Evolutionary conservation across 345 rosid species (phyloP), one percentile per base, ranked within the genome.

Genomic region (Eucalyptus tenuipes): DNA sequence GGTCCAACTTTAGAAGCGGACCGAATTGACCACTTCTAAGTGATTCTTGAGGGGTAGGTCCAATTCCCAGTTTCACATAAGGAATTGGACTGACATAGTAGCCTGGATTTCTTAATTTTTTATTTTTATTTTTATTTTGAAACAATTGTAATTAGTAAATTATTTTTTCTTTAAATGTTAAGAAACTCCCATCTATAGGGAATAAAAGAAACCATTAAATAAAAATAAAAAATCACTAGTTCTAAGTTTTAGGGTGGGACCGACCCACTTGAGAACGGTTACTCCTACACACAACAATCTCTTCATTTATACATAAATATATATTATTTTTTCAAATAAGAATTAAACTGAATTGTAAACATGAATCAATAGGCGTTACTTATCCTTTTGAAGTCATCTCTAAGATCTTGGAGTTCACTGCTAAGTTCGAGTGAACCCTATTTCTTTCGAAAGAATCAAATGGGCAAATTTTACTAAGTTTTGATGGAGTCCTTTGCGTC

Each of bases 1-100:
- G 2, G 16, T 75, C 29, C 15, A 75, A 75, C 81, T 37, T 20
- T 6, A 13, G 29, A 40, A 40, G 24, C 7, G 2, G 12, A 40
- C 5, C 2, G 3, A 75, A 75, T 4, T 2, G 47, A 3, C 7
- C 14, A 3, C 2, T 37, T 6, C 4, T 40, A 2, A 13, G 27
- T 37, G 47, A 24, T 40, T 37, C 45, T 3, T 1, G 3, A 10
- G 45, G 44, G 25, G 13, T 4, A 1, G 1, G 27, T 75, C 24
- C 13, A 7, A 10, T 40, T 75, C 24, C 8, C 2, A 3, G 2
- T 75, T 75, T 42, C 47, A 20, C 82, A 18, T 10, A 20, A 75
- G 27, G 45, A 37, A 11, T 2, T 2, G 4, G 8, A 40, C 1
- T 1, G 5, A 75, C 13, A 7, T 3, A 75, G 15, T 5, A 7